These are phyloP conservation scores for Backusella psychrophila DNA, from an alignment of 192 early-diverging fungal species.

Conservation along the genomic window DNA sequence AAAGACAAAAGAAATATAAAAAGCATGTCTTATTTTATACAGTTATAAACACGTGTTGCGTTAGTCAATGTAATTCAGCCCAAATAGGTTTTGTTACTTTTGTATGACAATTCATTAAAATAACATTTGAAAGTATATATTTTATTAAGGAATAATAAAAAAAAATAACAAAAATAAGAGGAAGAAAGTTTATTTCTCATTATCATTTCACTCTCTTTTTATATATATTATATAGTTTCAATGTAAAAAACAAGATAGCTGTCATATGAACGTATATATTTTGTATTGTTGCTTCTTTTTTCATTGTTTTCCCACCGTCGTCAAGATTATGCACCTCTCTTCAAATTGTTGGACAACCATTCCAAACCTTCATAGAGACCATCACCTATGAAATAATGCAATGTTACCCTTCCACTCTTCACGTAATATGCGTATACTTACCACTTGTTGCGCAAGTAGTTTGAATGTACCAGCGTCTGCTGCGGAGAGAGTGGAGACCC, in stretches of 20 bases:
- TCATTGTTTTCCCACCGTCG: slow-evolving; percentile 2
- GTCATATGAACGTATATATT: not conserved
- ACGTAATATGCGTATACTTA: not conserved
- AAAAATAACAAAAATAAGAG: not conserved
- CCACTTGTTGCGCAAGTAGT: slow-evolving; percentile 79
- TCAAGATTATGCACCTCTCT: slow-evolving; percentile 27
- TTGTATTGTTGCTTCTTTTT: not conserved
- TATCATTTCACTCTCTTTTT: not conserved
- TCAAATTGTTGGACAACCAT: slow-evolving; percentile 82
- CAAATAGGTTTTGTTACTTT: slow-evolving; percentile 4
- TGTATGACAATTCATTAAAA: not conserved
- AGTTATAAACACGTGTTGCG: not conserved
- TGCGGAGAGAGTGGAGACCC: slow-evolving; percentile 77
- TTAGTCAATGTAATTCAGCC: slow-evolving; percentile 17
- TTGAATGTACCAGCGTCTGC: slow-evolving; percentile 93
- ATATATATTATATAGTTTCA: not conserved
- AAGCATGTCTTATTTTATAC: not conserved
- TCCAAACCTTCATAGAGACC: slow-evolving; percentile 98
- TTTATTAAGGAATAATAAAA: not conserved
- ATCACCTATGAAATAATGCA: slow-evolving; percentile 60
- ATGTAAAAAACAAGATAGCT: not conserved
- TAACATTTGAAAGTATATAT: not conserved
- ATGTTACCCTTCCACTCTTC: not conserved
- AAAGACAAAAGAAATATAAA: not conserved
- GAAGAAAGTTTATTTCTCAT: not conserved